phyloP scores from a whole-genome alignment of 2,329 filamentous ascomycete species.

The Mycosphaerella sp. region DNA sequence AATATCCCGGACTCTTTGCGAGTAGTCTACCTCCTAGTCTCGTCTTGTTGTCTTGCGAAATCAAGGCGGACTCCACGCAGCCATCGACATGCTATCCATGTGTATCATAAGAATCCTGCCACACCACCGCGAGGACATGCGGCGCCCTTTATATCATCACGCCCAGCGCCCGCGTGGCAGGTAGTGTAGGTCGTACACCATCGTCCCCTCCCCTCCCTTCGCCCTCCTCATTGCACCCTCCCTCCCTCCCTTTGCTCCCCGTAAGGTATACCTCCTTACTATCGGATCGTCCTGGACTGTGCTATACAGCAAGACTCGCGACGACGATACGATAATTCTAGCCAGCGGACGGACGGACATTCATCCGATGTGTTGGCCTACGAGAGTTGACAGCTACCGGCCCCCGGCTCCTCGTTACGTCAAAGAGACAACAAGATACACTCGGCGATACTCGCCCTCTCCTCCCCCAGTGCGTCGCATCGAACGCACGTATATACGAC shows the following conservation, averaged over 20 bases:
- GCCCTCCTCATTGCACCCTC: neutral
- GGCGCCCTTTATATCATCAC: neutral
- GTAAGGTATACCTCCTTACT: too few species aligned
- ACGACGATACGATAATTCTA: neutral
- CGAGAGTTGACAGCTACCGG: constrained; percentile 11
- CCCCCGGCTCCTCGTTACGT: constrained; percentile 11
- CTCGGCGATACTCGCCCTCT: constrained; percentile 18
- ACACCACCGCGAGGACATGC: neutral
- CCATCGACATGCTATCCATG: constrained; percentile 8
- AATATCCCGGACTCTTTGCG: neutral
- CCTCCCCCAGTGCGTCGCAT: constrained; percentile 19
- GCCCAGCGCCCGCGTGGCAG: neutral
- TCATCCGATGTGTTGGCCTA: constrained; percentile 7
- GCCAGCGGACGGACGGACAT: neutral
- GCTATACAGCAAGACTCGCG: neutral
- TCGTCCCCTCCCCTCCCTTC: neutral
- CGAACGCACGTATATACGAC: constrained; percentile 22
- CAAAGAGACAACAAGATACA: constrained; percentile 11
- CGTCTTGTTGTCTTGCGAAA: neutral
- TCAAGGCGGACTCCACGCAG: neutral
- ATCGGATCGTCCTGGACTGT: neutral
- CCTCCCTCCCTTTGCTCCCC: too few species aligned
- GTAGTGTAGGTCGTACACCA: neutral
- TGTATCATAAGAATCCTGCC: neutral
- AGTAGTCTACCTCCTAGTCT: too few species aligned